These are phyloP conservation scores for Arabidopsis lyrata DNA, from an alignment of 441 rosid genomes.

Conservation along the genomic window DNA sequence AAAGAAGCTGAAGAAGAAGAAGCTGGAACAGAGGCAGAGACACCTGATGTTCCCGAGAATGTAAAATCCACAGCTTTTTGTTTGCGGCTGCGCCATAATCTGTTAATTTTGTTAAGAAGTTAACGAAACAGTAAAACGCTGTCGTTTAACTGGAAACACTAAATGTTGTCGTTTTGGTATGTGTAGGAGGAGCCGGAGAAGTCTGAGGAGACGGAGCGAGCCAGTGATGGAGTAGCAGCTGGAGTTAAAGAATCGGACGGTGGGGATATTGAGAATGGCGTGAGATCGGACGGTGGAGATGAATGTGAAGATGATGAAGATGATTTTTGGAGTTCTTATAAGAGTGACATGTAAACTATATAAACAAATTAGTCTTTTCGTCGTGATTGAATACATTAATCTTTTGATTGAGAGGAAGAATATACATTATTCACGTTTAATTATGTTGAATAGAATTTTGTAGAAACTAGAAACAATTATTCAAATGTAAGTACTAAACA, in stretches of 20 bases:
- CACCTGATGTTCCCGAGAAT: conserved; percentile 33
- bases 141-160: background rate
- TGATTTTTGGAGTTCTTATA: conserved; percentile 44
- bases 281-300: conserved; percentile 35
- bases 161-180: conserved; percentile 8
- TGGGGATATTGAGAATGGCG: conserved; percentile 28
- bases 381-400: background rate
- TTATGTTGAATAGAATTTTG: background rate
- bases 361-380: conserved; percentile 14
- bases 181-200: conserved; percentile 38
- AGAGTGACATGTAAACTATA: conserved; percentile 34
- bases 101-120: background rate
- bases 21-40: conserved; percentile 35
- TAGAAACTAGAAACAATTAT: background rate
- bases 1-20: conserved; percentile 46
- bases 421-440: conserved; percentile 1
- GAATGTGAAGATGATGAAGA: conserved; percentile 30
- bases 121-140: background rate
- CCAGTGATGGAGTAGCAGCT: conserved; percentile 6
- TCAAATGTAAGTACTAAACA: background rate
- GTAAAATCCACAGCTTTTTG: conserved; percentile 18
- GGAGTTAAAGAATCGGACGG: conserved; percentile 39
- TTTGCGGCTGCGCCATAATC: background rate
- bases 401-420: background rate
- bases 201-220: conserved; percentile 26